Percentiles rank a stretch among this genome's conserved stretches.
Evolutionary conservation across 106 monocot genomes (phyloP).

Genomic region (Xerophyta viscosa): DNA sequence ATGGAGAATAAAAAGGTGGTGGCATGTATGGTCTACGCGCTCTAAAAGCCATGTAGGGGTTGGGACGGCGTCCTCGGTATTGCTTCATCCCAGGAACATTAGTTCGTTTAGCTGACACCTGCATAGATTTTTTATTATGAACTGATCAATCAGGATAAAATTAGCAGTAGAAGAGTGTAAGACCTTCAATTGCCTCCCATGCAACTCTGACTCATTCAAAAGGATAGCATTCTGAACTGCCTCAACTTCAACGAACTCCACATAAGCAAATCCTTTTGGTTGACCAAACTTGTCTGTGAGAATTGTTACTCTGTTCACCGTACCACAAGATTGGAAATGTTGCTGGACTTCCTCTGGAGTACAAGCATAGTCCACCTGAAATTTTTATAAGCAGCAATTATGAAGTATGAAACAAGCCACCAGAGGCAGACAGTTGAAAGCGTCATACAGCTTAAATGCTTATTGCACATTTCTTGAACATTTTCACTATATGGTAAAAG

Average conservation of each 20-base stretch:
- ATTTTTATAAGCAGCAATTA: too few species aligned
- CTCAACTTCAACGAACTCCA: conserved; percentile 46
- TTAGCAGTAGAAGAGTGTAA: background rate
- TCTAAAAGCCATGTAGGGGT: conserved; percentile 25
- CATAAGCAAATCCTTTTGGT: conserved; percentile 54
- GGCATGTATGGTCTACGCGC: conserved; percentile 27
- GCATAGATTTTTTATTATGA: background rate
- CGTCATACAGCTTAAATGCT: too few species aligned
- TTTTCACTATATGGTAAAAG: too few species aligned
- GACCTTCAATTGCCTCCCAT: conserved; percentile 47
- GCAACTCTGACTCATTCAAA: conserved; percentile 45
- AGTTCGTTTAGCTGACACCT: conserved; percentile 48
- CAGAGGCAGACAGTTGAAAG: too few species aligned
- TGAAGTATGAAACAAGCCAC: too few species aligned
- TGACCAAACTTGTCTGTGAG: conserved; percentile 50
- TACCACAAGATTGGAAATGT: conserved; percentile 52
- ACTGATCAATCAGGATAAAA: background rate
- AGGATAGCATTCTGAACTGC: conserved; percentile 45
- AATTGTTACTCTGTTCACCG: conserved; percentile 48
- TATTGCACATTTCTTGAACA: too few species aligned
- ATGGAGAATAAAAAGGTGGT: conserved; percentile 19
- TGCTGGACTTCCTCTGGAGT: conserved; percentile 53
- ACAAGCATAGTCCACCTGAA: conserved; percentile 48
- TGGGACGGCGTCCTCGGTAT: conserved; percentile 28
- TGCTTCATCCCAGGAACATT: conserved; percentile 55